Evolutionary conservation across 192 early-diverging fungal species (phyloP).

Genomic region (Diversispora epigaea): DNA sequence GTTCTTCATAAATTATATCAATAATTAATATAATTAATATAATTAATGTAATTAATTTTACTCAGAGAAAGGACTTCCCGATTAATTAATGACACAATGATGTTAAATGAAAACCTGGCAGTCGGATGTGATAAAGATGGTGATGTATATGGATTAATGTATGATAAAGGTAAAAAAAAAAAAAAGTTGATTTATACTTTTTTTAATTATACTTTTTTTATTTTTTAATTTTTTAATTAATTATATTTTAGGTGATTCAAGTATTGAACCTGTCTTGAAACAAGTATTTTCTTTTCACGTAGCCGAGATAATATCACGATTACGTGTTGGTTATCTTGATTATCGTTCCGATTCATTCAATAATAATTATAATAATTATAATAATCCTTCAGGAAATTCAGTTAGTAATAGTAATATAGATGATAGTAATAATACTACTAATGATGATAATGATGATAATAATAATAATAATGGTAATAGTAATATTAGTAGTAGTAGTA

Average conservation of each 20-base stretch:
- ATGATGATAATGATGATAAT: neutral
- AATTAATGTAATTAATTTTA: neutral
- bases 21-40: no score
- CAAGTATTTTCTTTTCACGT: conserved; percentile 17
- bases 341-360: neutral
- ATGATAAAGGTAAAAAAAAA: conserved; percentile 9
- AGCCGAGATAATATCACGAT: conserved; percentile 12
- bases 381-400: no score
- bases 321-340: conserved; percentile 15
- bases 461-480: neutral
- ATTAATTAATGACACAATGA: conserved; percentile 7
- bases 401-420: no score
- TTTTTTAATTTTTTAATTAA: neutral
- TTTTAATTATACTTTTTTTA: no score
- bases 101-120: conserved; percentile 25
- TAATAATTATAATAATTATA: no score
- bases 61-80: conserved; percentile 3
- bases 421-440: no score
- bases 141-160: conserved; percentile 15
- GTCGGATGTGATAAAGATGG: conserved; percentile 13
- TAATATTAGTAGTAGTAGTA: no score
- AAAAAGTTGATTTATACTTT: no score
- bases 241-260: conserved; percentile 2
- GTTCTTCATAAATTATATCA: no score
- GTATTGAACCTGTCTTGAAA: conserved; percentile 4